Base-by-base conservation (phyloP, 176 grass and related monocot species). In the Paspalum vaginatum region DNA sequence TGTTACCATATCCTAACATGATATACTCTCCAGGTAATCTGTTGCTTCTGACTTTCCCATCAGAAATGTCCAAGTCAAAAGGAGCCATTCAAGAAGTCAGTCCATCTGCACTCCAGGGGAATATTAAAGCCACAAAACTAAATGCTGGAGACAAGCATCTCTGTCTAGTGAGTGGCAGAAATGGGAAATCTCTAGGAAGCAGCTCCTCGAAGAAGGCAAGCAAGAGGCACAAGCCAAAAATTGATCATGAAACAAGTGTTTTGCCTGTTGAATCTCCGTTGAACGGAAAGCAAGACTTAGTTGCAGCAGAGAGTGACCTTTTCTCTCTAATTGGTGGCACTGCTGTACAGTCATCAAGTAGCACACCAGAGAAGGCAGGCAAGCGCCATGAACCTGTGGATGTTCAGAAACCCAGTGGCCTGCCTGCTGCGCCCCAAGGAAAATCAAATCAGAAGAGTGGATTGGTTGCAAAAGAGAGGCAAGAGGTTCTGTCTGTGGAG, bases 111-210 rank as follows among this genome's bases (percentile, higher is more conserved):
- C 40, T 81, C 49, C 78, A 70, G 20, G 63, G 79, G 14, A 68
- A 64, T 32, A 24, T 32, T 72, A 55, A 24, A 59, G 17, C 65
- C 21, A 61, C 14, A 53, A 46, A 75, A 69, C 37, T 38, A 77
- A 68, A 73, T 43, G 32, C 17, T 68, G 78, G 78, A 77, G 41
- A 61, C 66, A 81, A 73, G 68, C 16, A 61, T 87, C 59, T 91
- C 55, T 39, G 58, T 46, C 85, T 68, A 41, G 43, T 18, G 24
- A 27, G 22, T 44, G 16, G 8, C 38, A 60, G 20, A n/a, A 62
- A 75, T 17, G 21, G 14, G 24, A 83, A 51, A 45, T 18, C 63
- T 69, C 21, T 7, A 9, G 63, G 88, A 27, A 78, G 79, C 83
- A 67, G 44, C 47, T 65, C 38, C 46, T 79, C n/a, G 0, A 66